These are phyloP conservation scores for Penicillium herquei DNA, from an alignment of 495 filamentous ascomycete genomes.

Conservation along the genomic window DNA sequence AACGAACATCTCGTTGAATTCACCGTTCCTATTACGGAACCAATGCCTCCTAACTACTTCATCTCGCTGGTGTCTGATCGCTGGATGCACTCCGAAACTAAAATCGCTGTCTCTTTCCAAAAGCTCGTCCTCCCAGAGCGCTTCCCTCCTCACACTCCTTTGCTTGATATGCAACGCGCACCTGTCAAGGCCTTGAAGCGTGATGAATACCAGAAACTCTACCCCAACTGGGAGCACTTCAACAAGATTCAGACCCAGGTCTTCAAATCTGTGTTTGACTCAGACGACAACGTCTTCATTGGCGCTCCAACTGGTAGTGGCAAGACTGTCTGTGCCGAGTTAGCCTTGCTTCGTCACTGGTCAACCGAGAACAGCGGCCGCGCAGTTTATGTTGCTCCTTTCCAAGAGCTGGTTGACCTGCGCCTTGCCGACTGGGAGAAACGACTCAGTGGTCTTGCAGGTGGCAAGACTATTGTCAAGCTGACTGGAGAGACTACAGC, in stretches of 20 bases:
- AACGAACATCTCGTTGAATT: slow-evolving; percentile 98
- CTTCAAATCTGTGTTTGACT: slow-evolving; percentile 86
- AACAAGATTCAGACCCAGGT: slow-evolving; percentile 98
- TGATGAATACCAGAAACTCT: slow-evolving; percentile 77
- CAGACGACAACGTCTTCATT: slow-evolving; percentile 90
- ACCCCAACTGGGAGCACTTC: slow-evolving; percentile 83
- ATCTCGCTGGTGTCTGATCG: slow-evolving; percentile 90
- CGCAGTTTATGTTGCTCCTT: slow-evolving; percentile 92
- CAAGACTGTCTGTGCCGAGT: slow-evolving; percentile 95
- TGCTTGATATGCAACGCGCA: slow-evolving; percentile 87
- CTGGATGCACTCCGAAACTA: slow-evolving; percentile 98
- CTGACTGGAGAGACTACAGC: slow-evolving; percentile 90
- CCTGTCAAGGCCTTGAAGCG: slow-evolving; percentile 85
- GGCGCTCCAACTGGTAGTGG: slow-evolving; percentile 89
- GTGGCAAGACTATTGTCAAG: slow-evolving; percentile 91
- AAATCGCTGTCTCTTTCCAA: slow-evolving; percentile 88
- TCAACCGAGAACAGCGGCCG: slow-evolving; percentile 63
- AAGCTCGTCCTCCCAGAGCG: slow-evolving; percentile 92
- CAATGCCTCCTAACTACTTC: slow-evolving; percentile 98
- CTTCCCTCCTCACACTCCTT: slow-evolving; percentile 88
- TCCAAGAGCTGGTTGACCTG: slow-evolving; percentile 88
- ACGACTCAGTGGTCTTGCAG: slow-evolving; percentile 66
- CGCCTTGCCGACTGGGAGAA: slow-evolving; percentile 79
- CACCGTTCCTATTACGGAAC: slow-evolving; percentile 92
- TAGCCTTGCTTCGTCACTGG: slow-evolving; percentile 91